Base-by-base conservation (phyloP, 306 rosid genomes). In the Sechiopsis laciniata region DNA sequence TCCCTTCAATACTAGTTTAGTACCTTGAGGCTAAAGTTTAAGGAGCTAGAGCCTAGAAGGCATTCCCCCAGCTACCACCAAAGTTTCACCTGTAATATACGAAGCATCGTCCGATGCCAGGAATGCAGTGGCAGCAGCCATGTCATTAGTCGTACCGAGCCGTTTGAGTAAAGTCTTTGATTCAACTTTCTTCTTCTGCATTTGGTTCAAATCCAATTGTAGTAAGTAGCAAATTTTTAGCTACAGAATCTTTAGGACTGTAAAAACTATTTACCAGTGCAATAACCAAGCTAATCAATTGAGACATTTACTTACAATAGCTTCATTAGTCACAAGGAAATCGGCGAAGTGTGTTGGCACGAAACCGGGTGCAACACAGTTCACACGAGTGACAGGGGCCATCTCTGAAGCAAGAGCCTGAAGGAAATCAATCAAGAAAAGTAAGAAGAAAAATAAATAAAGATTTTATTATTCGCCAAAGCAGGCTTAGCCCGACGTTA, bases 291-390 rank as follows among this genome's bases (percentile, higher is more conserved):
- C 10, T 26, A 20, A 68, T 46, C 10, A 16, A 69, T n/a, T 45
- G 7, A 60, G 71, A 60, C 7, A 32, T 24, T 48, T 32, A 77
- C 89, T 86, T 74, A 89, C 99, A 19, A 72, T 6, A 11, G 80
- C 87, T 14, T 79, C 80, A 73, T 79, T 82, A 42, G 42, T 57
- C 6, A 90, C 82, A 58, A 91, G 48, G 73, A 82, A 91, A 24
- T 87, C 79, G 5, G 97, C 97, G 79, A 95, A 95, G 77, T 85
- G 76, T 15, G 99, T 95, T 19, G 99, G 99, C 16, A 95, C 97
- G 76, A 89, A 85, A 69, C 99, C 99, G 11, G 99, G 97, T 78
- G 97, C 99, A 62, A 95, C 82, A 78, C 99, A 91, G 74, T 95
- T 91, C 58, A 95, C 99, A 13, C 97, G 92, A 72, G 90, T 91